Percentiles rank a stretch among this genome's conserved stretches.
Conservation (phyloP, 345 rosid species). For the Trapa bicornis region DNA sequence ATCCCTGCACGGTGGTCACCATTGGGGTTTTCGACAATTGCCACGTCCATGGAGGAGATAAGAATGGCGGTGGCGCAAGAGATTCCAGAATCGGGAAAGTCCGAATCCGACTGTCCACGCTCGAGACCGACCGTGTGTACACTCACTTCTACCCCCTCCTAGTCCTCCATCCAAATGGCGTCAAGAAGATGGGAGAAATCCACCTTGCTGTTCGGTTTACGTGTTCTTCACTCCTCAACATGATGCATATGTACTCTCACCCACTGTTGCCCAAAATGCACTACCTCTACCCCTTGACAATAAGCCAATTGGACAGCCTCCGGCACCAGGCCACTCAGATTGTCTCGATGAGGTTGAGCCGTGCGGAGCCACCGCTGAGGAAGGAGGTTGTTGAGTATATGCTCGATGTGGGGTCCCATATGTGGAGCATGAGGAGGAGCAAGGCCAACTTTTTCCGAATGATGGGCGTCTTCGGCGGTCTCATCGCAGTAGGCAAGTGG, state of each 20-base stretch:
- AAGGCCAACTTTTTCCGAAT: constrained; percentile 31
- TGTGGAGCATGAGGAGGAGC: constrained; percentile 39
- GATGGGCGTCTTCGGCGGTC: constrained; percentile 14
- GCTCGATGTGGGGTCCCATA: constrained; percentile 24
- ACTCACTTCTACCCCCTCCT: constrained; percentile 36
- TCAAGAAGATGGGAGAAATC: constrained; percentile 43
- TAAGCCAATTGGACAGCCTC: constrained; percentile 24
- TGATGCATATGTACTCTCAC: constrained; percentile 27
- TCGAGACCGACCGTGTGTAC: constrained; percentile 28
- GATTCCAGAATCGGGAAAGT: constrained; percentile 44
- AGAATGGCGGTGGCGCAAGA: constrained; percentile 8
- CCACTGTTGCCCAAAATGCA: constrained; percentile 33
- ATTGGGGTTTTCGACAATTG: constrained; percentile 32
- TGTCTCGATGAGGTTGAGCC: constrained; percentile 19
- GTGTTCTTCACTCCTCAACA: constrained; percentile 17
- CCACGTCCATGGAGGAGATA: constrained; percentile 14
- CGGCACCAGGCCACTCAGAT: constrained; percentile 31
- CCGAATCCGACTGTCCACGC: constrained; percentile 38
- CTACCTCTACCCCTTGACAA: constrained; percentile 28
- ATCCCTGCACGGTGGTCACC: constrained; percentile 28
- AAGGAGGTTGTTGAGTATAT: constrained; percentile 45
- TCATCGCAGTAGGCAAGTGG: constrained; percentile 20
- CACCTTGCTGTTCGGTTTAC: constrained; percentile 38
- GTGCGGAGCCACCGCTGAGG: constrained; percentile 35
- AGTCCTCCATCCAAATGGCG: constrained; percentile 25